A percentile compares a stretch with the other conserved stretches of the same genome.
Evolutionary conservation across 129 eudicot species (phyloP).

Genomic region (Glebionis coronaria): DNA sequence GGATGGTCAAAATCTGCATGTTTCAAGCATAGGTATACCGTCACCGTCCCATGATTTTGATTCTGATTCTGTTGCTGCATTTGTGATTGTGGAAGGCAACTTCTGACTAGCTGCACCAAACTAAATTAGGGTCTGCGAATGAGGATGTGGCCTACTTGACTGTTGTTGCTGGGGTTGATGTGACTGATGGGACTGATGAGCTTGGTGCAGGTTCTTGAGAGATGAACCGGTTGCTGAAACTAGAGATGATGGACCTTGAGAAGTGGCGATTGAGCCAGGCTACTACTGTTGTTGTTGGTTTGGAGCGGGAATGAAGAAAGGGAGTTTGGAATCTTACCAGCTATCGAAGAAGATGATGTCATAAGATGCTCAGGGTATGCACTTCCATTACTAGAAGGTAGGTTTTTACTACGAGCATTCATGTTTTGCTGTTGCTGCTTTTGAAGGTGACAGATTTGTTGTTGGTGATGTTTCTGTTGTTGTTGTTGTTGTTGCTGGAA

Average conservation of each 20-base stretch:
- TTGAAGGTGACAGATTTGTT: constrained; percentile 49
- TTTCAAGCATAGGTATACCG: too few relatives aligned
- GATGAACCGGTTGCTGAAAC: constrained; percentile 48
- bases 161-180: constrained; percentile 52
- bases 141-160: constrained; percentile 50
- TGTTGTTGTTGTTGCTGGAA: constrained; percentile 48
- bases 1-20: background rate
- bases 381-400: too few relatives aligned
- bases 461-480: constrained; percentile 57
- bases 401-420: too few relatives aligned
- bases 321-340: too few relatives aligned
- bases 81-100: constrained; percentile 38
- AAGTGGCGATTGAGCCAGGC: constrained; percentile 61
- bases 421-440: constrained; percentile 52
- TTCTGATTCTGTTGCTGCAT: constrained; percentile 41
- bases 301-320: too few relatives aligned
- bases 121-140: constrained; percentile 71
- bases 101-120: constrained; percentile 61
- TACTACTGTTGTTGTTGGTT: constrained; percentile 37
- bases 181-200: constrained; percentile 18
- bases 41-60: constrained; percentile 26
- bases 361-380: too few relatives aligned
- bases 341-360: too few relatives aligned
- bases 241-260: too few relatives aligned
- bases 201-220: constrained; percentile 45